Percentiles rank a stretch among this genome's conserved stretches.
These are phyloP conservation scores for Spongiforma sp. DNA, from an alignment of 1,284 basidiomycete species.

Conservation along the genomic window DNA sequence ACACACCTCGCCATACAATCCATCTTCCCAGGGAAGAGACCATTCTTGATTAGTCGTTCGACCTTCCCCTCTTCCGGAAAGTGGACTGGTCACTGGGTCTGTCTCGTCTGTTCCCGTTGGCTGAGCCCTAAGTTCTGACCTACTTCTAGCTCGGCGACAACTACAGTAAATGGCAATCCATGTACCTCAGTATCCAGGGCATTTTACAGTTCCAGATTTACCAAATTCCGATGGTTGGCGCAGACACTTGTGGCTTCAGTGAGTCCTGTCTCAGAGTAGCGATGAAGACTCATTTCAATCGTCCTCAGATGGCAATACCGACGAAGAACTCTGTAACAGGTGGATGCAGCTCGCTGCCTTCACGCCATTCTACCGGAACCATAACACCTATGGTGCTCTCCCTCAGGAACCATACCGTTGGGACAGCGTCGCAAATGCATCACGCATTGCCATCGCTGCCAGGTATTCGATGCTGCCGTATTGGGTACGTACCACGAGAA, in stretches of 20 bases:
- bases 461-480: conserved; percentile 76
- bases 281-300: conserved; percentile 9
- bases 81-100: conserved; percentile 66
- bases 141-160: conserved; percentile 71
- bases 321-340: conserved; percentile 82
- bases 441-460: conserved; percentile 68
- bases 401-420: conserved; percentile 78
- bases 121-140: not conserved
- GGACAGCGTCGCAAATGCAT: conserved; percentile 77
- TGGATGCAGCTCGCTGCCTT: conserved; percentile 85
- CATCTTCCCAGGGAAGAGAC: conserved; percentile 41
- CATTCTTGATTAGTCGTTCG: conserved; percentile 49
- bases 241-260: conserved; percentile 75
- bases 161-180: conserved; percentile 67
- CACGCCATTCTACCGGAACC: conserved; percentile 75
- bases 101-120: conserved; percentile 9
- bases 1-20: conserved; percentile 42
- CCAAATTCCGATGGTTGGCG: conserved; percentile 79
- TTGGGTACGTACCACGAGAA: conserved; percentile 57
- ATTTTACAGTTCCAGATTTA: conserved; percentile 79
- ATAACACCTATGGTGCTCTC: conserved; percentile 63
- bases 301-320: conserved; percentile 62
- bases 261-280: conserved; percentile 24
- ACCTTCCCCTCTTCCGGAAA: conserved; percentile 66
- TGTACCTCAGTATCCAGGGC: conserved; percentile 65